These are phyloP conservation scores for Plantago ovata DNA, from an alignment of 257 asterid genomes.

Conservation along the genomic window DNA sequence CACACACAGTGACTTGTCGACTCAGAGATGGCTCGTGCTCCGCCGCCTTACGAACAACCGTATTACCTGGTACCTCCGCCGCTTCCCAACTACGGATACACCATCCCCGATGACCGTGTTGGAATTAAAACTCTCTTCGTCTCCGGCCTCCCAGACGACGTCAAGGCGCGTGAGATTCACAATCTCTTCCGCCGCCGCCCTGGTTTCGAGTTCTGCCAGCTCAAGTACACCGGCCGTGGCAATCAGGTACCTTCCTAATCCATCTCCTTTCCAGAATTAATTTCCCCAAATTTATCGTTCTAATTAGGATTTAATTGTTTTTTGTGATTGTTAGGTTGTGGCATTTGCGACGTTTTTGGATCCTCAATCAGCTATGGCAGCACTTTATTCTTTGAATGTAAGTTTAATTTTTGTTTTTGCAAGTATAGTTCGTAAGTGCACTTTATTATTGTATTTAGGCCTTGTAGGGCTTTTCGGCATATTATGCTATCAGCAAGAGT, in stretches of 20 bases:
- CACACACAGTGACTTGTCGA: not conserved
- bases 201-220: slow-evolving; percentile 90
- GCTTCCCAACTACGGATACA: slow-evolving; percentile 46
- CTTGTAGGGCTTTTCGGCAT: too few species aligned
- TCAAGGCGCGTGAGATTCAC: slow-evolving; percentile 98
- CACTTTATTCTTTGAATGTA: slow-evolving; percentile 80
- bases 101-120: slow-evolving; percentile 31
- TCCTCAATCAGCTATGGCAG: slow-evolving; percentile 86
- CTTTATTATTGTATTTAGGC: too few species aligned
- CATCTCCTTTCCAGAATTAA: not conserved
- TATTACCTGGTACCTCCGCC: slow-evolving; percentile 51
- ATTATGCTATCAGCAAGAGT: too few species aligned
- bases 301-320: not conserved
- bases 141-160: slow-evolving; percentile 97
- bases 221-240: slow-evolving; percentile 95
- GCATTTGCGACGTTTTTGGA: slow-evolving; percentile 93
- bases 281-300: not conserved
- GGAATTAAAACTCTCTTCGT: slow-evolving; percentile 81
- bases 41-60: slow-evolving; percentile 3
- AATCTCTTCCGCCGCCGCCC: slow-evolving; percentile 91
- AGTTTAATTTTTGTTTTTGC: slow-evolving; percentile 21
- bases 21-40: not conserved
- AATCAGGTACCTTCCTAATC: slow-evolving; percentile 53
- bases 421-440: not conserved
- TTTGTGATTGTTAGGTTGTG: slow-evolving; percentile 61